Evolutionary conservation across 1,284 basidiomycete species (phyloP), one percentile per base, ranked within the genome.

Genomic region (Erythrobasidium hasegawianum): DNA sequence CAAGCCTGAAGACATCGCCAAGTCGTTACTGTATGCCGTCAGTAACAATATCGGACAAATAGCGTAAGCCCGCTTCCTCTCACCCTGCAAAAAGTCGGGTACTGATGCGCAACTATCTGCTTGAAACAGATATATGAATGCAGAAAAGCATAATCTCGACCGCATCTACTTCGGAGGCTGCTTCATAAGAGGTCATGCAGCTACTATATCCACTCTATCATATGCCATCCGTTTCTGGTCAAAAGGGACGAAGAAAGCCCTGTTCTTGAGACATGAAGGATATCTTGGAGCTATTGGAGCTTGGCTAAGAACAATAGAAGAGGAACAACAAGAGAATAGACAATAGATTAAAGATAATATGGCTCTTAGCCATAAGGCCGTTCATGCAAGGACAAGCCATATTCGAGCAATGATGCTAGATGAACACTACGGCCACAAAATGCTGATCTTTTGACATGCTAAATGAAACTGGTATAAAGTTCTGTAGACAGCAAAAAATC

Each of bases 111-210:
- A n/a, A n/a, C n/a, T n/a, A n/a, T n/a, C n/a, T n/a, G n/a, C n/a
- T n/a, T n/a, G n/a, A n/a, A n/a, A n/a, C n/a, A 95, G 92, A 67
- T 97, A 95, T 79, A 97, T 99, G 95, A 98, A 98, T 76, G 96
- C 96, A 55, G 96, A 98, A 78, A 97, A 98, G 82, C 97, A 97
- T 78, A 88, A 91, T 70, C 79, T 99, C 66, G 91, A 97, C 75
- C 86, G 90, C 74, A 97, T 99, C 72, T 99, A 97, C 81, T 99
- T 98, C 82, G 93, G 95, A 14, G 96, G 96, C 2, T 97, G 90
- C 79, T 99, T 98, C 79, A 98, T 99, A 77, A 85, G 96, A 81
- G 91, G 93, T 22, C 96, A 98, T 77, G 88, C 94, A 54, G 90
- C 95, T 33, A 99, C 96, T 22, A 95, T 99, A 76, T 89, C 92